Evolutionary conservation across 2,329 filamentous ascomycete genomes (phyloP).

Genomic region (Fusarium sarcochroum): DNA sequence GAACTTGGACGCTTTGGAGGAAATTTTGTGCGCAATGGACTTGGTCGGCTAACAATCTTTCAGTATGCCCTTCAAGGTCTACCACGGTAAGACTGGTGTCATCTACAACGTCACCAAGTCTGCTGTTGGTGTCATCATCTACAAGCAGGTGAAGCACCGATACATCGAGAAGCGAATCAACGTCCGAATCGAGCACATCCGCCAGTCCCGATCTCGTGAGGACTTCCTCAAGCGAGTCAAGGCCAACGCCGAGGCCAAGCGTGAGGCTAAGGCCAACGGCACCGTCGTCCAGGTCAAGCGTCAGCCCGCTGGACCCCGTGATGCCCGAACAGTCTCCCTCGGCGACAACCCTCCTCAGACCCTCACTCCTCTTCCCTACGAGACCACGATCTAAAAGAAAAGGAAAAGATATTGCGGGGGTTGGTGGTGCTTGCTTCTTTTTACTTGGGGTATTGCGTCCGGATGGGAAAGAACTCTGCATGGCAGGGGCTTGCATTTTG

Average conservation of each 20-base stretch:
- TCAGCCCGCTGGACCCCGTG: conserved; percentile 83
- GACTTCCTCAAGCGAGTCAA: conserved; percentile 98
- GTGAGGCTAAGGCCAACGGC: conserved; percentile 92
- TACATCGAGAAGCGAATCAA: conserved; percentile 99
- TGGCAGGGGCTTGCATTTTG: conserved; percentile 60
- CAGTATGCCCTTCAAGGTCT: conserved; percentile 99
- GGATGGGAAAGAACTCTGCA: conserved; percentile 62
- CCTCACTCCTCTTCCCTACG: conserved; percentile 92
- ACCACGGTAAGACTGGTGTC: conserved; percentile 99
- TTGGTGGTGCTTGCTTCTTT: conserved; percentile 55
- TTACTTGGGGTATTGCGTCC: conserved; percentile 60
- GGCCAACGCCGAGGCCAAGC: conserved; percentile 93
- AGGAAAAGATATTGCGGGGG: conserved; percentile 48
- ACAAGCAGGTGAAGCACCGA: conserved; percentile 99
- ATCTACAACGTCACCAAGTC: conserved; percentile 99
- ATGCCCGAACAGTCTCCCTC: conserved; percentile 82
- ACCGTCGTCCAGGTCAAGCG: conserved; percentile 93
- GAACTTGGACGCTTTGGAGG: conserved; percentile 29
- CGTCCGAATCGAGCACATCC: conserved; percentile 98
- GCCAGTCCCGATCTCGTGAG: conserved; percentile 93
- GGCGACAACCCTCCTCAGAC: conserved; percentile 92
- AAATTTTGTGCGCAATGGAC: conserved; percentile 17
- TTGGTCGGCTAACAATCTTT: conserved; percentile 55
- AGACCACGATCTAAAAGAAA: conserved; percentile 91
- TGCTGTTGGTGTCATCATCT: conserved; percentile 97